Evolutionary conservation across 345 rosid species (phyloP).

Genomic region (Jatropha curcas): DNA sequence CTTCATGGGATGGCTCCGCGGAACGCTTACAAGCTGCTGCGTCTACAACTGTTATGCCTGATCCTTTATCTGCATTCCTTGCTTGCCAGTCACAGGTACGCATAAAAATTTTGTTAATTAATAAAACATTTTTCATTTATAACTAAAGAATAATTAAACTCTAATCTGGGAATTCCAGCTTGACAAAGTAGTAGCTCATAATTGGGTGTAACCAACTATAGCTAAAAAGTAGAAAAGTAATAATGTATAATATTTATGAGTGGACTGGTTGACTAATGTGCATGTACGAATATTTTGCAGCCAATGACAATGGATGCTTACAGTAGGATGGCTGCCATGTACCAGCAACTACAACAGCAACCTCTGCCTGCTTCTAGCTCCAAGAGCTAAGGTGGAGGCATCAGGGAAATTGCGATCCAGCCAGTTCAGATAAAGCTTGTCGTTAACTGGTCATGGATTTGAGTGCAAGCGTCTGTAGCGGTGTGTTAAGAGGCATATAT

Average conservation of each 20-base stretch:
- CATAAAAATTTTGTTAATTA: neutral
- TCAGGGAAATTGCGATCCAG: too few species aligned
- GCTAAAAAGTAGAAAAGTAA: too few species aligned
- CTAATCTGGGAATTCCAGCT: too few species aligned
- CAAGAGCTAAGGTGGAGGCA: conserved; percentile 44
- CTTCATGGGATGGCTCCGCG: conserved; percentile 60
- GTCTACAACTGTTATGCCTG: conserved; percentile 40
- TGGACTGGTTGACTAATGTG: too few species aligned
- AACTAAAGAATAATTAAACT: too few species aligned
- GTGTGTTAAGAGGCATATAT: neutral
- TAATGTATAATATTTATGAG: neutral
- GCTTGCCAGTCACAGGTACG: conserved; percentile 73
- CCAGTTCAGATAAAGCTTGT: too few species aligned
- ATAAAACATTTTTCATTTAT: too few species aligned
- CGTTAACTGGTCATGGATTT: too few species aligned
- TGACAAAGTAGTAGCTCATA: too few species aligned
- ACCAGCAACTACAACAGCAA: conserved; percentile 77
- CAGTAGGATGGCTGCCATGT: conserved; percentile 76
- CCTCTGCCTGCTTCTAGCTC: conserved; percentile 52
- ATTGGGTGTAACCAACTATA: too few species aligned
- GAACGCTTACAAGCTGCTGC: conserved; percentile 41
- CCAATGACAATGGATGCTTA: conserved; percentile 81
- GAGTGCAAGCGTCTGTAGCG: neutral
- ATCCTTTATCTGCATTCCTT: conserved; percentile 65
- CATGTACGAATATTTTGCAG: conserved; percentile 32